Evolutionary conservation across 2,329 filamentous ascomycete genomes (phyloP), one percentile per base, ranked within the genome.

Genomic region (Phyllosticta ampelicida): DNA sequence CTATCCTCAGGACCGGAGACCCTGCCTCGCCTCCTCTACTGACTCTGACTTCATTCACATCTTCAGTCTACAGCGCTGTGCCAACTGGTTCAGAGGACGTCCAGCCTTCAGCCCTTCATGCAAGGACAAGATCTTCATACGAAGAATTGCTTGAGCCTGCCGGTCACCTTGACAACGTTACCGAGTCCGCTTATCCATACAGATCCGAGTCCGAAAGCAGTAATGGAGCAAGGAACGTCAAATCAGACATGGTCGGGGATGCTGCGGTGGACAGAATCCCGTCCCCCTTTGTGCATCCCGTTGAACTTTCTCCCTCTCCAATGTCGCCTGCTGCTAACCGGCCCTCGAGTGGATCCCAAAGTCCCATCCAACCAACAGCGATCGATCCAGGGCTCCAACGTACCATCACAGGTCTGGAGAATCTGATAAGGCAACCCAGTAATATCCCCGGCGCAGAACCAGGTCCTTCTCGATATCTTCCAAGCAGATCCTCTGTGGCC

Each of bases 341-440:
- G 5, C 20, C 9, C 1, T 20, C 19, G 6, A 18, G 23, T 16
- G 23, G 10, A 4, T 44, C 19, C 21, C 48, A 21, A 2, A 51
- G 18, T 8, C 50, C 21, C 9, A 8, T 36, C 6, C 36, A 21
- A 13, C 50, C 55, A 13, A 16, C 50, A 29, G 20, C 30, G 2
- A 23, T 52, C 18, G 51, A 51, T 19, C n/a, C 19, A 1, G 26
- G 36, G 2, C 44, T 59, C 9, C 19, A 36, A 30, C 36, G n/a
- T 11, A 69, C 74, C 9, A 71, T 76, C 5, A 69, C 69, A 26
- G 70, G 68, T 0, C 60, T 77, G 5, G 74, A 77, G 60, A 66
- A 71, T n/a, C 66, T 77, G 51, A 73, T 76, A 59, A 66, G 74
- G 59, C 70, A 76, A 58, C 74, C 74, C 1, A 64, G 73, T 11